Conservation (phyloP, 441 rosid species). For the Theobroma grandiflorum region DNA sequence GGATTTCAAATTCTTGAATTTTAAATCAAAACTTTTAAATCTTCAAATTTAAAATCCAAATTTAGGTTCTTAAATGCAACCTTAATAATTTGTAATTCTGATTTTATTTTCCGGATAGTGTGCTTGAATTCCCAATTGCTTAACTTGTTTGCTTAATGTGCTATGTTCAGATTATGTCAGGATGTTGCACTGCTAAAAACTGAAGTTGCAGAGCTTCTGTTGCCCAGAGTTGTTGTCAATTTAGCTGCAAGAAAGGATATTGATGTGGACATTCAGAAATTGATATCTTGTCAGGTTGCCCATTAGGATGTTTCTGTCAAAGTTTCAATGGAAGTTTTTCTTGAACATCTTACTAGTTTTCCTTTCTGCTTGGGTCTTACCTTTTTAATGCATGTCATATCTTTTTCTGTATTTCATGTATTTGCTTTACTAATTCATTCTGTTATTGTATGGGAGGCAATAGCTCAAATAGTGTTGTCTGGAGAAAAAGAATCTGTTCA, state of each 20-base stretch:
- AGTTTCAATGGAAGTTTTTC: conserved; percentile 1
- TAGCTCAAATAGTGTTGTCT: not conserved
- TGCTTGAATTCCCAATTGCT: not conserved
- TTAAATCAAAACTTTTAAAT: not conserved
- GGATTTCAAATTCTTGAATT: not conserved
- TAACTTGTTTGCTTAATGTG: conserved; percentile 34
- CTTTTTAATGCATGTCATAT: not conserved
- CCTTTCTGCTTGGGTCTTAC: conserved; percentile 11
- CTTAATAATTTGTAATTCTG: not conserved
- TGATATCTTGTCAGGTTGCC: conserved; percentile 79
- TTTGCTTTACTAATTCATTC: not conserved
- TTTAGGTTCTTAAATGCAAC: conserved; percentile 17
- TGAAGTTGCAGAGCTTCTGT: conserved; percentile 91
- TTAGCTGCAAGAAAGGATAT: conserved; percentile 70
- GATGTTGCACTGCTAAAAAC: conserved; percentile 83
- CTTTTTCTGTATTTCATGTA: not conserved
- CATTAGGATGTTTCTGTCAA: conserved; percentile 20
- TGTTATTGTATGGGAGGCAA: not conserved
- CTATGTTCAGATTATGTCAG: conserved; percentile 81
- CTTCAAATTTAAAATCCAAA: conserved; percentile 17
- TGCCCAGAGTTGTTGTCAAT: conserved; percentile 80
- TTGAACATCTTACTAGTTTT: not conserved
- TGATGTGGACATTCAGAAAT: conserved; percentile 58
- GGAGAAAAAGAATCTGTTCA: not conserved
- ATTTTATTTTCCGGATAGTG: not conserved